phyloP scores from a whole-genome alignment of 2,329 filamentous ascomycete genomes.

The Ceratocystis smalleyi region DNA sequence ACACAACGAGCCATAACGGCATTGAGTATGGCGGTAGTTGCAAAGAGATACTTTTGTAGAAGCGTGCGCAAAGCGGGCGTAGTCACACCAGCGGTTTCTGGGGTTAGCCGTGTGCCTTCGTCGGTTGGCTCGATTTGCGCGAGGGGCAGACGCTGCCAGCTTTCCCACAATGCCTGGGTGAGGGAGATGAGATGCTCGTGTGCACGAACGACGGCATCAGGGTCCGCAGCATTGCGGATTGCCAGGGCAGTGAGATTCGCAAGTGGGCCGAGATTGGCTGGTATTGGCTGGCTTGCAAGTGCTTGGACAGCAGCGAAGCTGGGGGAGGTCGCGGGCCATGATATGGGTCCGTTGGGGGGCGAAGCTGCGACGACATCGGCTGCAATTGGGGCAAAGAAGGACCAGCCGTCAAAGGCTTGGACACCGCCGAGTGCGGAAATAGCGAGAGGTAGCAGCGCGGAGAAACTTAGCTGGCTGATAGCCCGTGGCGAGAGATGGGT shows the following conservation, averaged over 20 bases:
- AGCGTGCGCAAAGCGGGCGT: slow-evolving; percentile 60
- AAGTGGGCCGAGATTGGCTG: slow-evolving; percentile 51
- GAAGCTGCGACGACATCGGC: slow-evolving; percentile 18
- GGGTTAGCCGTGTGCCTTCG: slow-evolving; percentile 46
- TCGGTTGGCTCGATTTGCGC: slow-evolving; percentile 55
- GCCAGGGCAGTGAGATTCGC: slow-evolving; percentile 50
- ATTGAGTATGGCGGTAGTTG: slow-evolving; percentile 57
- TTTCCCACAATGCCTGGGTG: slow-evolving; percentile 46
- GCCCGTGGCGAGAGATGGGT: slow-evolving; percentile 49
- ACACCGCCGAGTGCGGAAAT: slow-evolving; percentile 51
- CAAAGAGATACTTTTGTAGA: slow-evolving; percentile 60
- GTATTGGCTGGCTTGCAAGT: slow-evolving; percentile 44
- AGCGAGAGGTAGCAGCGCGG: slow-evolving; percentile 53
- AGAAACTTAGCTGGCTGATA: slow-evolving; percentile 45
- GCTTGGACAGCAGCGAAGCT: slow-evolving; percentile 45
- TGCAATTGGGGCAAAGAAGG: slow-evolving; percentile 52
- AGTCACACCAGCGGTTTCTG: slow-evolving; percentile 49
- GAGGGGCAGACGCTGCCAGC: slow-evolving; percentile 61
- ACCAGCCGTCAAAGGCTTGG: slow-evolving; percentile 60
- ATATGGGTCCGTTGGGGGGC: slow-evolving; percentile 35
- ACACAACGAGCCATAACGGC: slow-evolving; percentile 52
- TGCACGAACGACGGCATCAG: slow-evolving; percentile 31
- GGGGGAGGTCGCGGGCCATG: slow-evolving; percentile 46
- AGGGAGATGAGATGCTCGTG: slow-evolving; percentile 54
- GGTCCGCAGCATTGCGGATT: slow-evolving; percentile 38